These are phyloP conservation scores for Pueraria montana DNA, from an alignment of 306 rosid species.

Conservation along the genomic window DNA sequence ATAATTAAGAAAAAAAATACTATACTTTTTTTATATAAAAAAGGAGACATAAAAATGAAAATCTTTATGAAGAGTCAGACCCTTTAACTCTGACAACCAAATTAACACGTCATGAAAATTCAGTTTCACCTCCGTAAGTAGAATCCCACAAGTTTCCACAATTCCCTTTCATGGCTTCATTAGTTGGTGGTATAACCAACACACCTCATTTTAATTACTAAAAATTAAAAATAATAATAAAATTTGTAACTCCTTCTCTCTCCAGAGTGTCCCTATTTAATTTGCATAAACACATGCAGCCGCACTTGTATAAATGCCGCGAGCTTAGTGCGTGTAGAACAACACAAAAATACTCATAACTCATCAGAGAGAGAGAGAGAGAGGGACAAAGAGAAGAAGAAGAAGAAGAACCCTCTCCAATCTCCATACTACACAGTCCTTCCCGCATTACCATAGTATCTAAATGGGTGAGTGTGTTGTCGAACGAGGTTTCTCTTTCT, in stretches of 20 bases:
- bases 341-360: not conserved
- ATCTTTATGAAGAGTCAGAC: too few species aligned
- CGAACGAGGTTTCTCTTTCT: not conserved
- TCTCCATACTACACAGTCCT: too few species aligned
- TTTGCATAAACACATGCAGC: conserved; percentile 48
- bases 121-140: not conserved
- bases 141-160: not conserved
- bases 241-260: not conserved
- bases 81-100: not conserved
- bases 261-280: conserved; percentile 2
- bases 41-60: too few species aligned
- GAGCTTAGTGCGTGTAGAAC: not conserved
- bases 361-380: not conserved
- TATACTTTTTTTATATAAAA: too few species aligned
- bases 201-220: not conserved
- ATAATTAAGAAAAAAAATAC: too few species aligned
- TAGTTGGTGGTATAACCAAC: not conserved
- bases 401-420: too few species aligned
- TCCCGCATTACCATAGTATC: too few species aligned
- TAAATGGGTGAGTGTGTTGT: conserved; percentile 14
- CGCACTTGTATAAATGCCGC: conserved; percentile 31
- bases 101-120: not conserved
- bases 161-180: not conserved
- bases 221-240: too few species aligned
- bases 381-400: too few species aligned